Evolutionary conservation across 495 filamentous ascomycete genomes (phyloP), one percentile per base, ranked within the genome.

Genomic region (Aspergillus ostianus): DNA sequence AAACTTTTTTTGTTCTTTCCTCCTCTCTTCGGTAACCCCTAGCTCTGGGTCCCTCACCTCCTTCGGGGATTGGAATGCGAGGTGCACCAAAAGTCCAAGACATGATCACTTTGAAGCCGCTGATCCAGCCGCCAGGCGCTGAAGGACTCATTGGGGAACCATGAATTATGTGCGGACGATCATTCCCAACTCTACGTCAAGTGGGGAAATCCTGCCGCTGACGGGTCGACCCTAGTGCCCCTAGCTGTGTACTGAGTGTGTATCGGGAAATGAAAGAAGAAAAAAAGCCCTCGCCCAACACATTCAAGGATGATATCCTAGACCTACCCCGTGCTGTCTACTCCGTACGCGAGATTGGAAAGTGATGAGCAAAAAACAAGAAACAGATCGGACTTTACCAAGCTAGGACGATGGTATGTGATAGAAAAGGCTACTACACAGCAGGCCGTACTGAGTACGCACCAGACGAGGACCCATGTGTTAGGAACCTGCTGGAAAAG

Each of bases 121-220:
- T 41, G 36, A 15, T 10, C 36, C 36, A 41, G 36, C 36, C 36
- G 36, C 36, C 36, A 41, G 36, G 49, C 19, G 50, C 23, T 17
- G 4, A 13, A 52, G 29, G 29, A 32, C 29, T 32, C 7, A 32
- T 32, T 32, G 29, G 29, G 6, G 17, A 53, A 20, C 26, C 51
- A 32, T 19, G 41, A 17, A 36, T 36, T 19, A 17, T 41, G 36
- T 41, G 27, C 3, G 3, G 51, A 53, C 27, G 51, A 53, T 53
- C 51, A 10, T 53, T 53, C 21, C 51, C 51, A 12, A 20, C 26
- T 36, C 26, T 36, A 9, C 26, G 15, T 13, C 15, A 12, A 36
- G 51, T 53, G 51, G 51, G 41, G 51, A 53, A 41, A 13, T 41
- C 36, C 36, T 15, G 36, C 36, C 36, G 36, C 36, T 41, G 36